These are phyloP conservation scores for Agapanthus africanus DNA, from an alignment of 106 monocot genomes.

Conservation along the genomic window DNA sequence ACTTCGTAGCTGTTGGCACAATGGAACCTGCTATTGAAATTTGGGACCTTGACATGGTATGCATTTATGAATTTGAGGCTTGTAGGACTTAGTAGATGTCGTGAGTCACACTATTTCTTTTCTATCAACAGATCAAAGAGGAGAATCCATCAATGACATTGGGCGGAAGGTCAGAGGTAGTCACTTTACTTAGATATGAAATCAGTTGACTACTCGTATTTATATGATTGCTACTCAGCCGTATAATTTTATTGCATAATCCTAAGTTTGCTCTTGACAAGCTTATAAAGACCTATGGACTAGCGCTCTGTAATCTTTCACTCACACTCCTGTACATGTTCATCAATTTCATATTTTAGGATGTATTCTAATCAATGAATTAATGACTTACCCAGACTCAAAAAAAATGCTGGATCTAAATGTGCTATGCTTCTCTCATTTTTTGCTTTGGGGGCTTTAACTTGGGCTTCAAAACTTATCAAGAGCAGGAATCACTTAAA, in stretches of 20 bases:
- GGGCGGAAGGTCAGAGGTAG: slow-evolving; percentile 43
- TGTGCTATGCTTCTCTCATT: neutral
- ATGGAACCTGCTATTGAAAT: slow-evolving; percentile 92
- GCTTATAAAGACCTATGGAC: neutral
- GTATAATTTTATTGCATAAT: neutral
- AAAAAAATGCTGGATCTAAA: too few relatives aligned
- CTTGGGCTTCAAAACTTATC: neutral
- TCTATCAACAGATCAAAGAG: slow-evolving; percentile 63
- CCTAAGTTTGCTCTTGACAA: neutral
- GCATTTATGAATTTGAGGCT: slow-evolving; percentile 8
- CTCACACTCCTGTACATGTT: too few relatives aligned
- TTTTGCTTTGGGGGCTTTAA: neutral
- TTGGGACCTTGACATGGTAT: slow-evolving; percentile 92
- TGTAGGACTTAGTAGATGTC: neutral
- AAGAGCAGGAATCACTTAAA: neutral
- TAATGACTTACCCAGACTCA: too few relatives aligned
- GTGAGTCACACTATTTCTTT: neutral
- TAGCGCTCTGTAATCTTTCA: neutral
- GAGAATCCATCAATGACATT: slow-evolving; percentile 57
- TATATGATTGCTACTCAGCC: neutral
- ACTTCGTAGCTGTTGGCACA: slow-evolving; percentile 84
- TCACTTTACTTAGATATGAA: neutral
- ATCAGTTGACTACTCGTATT: neutral
- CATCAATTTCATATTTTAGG: neutral
- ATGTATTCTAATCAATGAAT: neutral